These are phyloP conservation scores for Stachybotrys chlorohalonatus DNA, from an alignment of 2,329 filamentous ascomycete genomes.

Conservation along the genomic window DNA sequence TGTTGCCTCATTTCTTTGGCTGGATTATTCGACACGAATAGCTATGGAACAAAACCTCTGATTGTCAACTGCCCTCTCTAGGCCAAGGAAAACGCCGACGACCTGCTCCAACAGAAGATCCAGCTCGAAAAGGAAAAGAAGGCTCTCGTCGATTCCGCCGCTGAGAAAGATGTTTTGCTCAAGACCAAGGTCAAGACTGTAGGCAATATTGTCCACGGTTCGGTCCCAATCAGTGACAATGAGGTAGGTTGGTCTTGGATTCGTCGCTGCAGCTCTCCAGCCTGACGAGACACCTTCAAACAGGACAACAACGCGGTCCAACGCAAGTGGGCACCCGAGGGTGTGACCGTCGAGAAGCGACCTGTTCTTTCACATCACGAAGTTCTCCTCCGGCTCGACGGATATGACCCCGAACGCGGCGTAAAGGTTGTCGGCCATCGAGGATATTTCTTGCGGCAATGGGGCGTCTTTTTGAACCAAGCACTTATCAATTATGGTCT, in stretches of 20 bases:
- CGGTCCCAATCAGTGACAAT: conserved; percentile 73
- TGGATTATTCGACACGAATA: neutral
- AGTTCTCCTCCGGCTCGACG: conserved; percentile 77
- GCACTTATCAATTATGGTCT: conserved; percentile 93
- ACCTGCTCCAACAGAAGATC: conserved; percentile 69
- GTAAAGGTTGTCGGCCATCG: conserved; percentile 92
- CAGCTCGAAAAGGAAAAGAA: conserved; percentile 77
- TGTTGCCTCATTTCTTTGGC: conserved; percentile 2
- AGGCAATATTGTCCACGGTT: conserved; percentile 66
- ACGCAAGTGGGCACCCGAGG: conserved; percentile 73
- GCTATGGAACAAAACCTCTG: neutral
- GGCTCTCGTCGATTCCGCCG: conserved; percentile 62
- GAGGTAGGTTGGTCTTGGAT: conserved; percentile 41
- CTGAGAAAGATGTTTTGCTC: conserved; percentile 65
- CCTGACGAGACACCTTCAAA: neutral
- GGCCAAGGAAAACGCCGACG: conserved; percentile 80
- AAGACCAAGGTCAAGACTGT: conserved; percentile 74
- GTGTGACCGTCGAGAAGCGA: conserved; percentile 63
- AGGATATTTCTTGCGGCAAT: conserved; percentile 84
- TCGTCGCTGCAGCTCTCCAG: neutral
- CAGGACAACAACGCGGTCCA: conserved; percentile 72
- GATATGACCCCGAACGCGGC: conserved; percentile 86
- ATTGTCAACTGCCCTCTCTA: conserved; percentile 15
- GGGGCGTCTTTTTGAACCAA: conserved; percentile 85
- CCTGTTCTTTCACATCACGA: conserved; percentile 87